These are phyloP conservation scores for Myxozyma udenii DNA, from an alignment of 805 yeast genomes.

Conservation along the genomic window DNA sequence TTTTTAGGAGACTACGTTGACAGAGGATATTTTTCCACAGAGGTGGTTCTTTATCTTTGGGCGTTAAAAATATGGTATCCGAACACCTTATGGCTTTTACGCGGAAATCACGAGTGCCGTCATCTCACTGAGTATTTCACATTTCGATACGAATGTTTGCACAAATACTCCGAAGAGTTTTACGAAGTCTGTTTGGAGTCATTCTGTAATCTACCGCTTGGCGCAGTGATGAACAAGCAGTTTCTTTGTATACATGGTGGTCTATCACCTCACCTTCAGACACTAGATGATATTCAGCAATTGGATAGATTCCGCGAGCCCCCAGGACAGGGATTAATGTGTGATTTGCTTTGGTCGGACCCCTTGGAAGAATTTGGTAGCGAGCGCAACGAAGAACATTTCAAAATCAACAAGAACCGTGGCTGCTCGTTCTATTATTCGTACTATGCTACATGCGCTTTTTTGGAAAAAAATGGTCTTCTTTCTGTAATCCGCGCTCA, in stretches of 20 bases:
- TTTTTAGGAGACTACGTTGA: slow-evolving; percentile 95
- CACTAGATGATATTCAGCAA: slow-evolving; percentile 62
- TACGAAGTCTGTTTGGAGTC: slow-evolving; percentile 74
- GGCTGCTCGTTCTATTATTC: slow-evolving; percentile 93
- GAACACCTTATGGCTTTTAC: slow-evolving; percentile 66
- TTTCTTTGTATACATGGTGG: slow-evolving; percentile 98
- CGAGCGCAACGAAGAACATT: slow-evolving; percentile 45
- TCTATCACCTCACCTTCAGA: slow-evolving; percentile 74
- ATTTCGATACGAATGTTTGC: slow-evolving; percentile 82
- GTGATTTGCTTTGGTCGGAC: slow-evolving; percentile 95
- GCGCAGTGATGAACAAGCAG: slow-evolving; percentile 90
- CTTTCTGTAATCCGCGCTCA: slow-evolving; percentile 91
- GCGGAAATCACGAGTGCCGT: slow-evolving; percentile 94
- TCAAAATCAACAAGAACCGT: slow-evolving; percentile 66
- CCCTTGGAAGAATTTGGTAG: slow-evolving; percentile 87
- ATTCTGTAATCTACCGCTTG: slow-evolving; percentile 84
- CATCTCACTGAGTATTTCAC: slow-evolving; percentile 94
- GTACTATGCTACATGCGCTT: slow-evolving; percentile 74
- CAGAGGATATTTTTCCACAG: slow-evolving; percentile 87
- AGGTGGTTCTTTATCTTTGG: slow-evolving; percentile 63
- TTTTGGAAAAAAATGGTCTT: slow-evolving; percentile 71
- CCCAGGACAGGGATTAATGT: slow-evolving; percentile 89
- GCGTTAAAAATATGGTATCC: slow-evolving; percentile 76
- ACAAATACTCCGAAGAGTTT: slow-evolving; percentile 64
- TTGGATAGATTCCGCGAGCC: slow-evolving; percentile 86